Conservation (phyloP, 2,329 filamentous ascomycete species). For the Lojkania enalia region DNA sequence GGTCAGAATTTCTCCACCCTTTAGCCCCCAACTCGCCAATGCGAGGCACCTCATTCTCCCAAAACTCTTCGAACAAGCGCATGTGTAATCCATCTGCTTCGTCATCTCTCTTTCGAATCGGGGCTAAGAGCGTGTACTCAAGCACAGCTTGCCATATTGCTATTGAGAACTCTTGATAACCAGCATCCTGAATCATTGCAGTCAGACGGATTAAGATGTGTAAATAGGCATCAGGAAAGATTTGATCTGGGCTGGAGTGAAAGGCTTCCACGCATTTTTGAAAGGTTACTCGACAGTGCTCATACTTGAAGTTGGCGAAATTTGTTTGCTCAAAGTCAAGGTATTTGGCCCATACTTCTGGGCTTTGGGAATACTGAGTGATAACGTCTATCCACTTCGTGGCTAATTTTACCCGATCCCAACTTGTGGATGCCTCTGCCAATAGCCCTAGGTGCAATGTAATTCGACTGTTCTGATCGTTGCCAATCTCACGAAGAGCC, state of each 20-base stretch:
- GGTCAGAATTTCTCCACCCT: conserved; percentile 67
- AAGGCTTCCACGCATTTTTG: conserved; percentile 58
- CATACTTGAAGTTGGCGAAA: conserved; percentile 68
- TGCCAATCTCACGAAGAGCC: conserved; percentile 64
- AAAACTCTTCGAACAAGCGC: conserved; percentile 68
- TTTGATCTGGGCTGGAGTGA: neutral
- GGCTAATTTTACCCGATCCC: conserved; percentile 65
- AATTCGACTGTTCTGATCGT: conserved; percentile 55
- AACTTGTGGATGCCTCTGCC: conserved; percentile 72
- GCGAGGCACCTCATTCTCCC: conserved; percentile 81
- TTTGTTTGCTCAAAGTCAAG: conserved; percentile 72
- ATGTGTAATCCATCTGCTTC: conserved; percentile 1
- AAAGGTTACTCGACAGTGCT: conserved; percentile 64
- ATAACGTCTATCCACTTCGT: conserved; percentile 69
- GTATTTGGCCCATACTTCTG: conserved; percentile 72
- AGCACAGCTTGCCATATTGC: conserved; percentile 82
- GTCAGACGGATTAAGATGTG: conserved; percentile 79
- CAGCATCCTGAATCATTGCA: conserved; percentile 72
- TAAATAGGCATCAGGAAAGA: conserved; percentile 44
- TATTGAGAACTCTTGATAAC: conserved; percentile 75
- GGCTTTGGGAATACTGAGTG: conserved; percentile 58
- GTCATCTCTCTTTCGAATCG: conserved; percentile 30
- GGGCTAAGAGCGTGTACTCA: conserved; percentile 69
- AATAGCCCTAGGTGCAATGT: conserved; percentile 70
- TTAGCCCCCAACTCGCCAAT: conserved; percentile 73